phyloP scores from a whole-genome alignment of 768 basidiomycete genomes.

The Coprinopsis cinerea region DNA sequence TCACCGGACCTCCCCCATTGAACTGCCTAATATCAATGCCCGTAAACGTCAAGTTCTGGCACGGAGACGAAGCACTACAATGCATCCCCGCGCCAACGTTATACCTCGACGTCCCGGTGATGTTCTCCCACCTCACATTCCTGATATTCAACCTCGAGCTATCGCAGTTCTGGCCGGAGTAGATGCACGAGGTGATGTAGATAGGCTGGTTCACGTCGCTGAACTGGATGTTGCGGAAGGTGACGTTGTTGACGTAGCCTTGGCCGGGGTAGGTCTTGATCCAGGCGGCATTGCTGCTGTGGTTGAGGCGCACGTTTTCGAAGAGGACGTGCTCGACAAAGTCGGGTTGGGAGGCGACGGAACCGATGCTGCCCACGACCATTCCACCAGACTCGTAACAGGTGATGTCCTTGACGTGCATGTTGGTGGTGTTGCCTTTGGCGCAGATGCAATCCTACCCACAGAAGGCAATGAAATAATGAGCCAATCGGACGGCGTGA shows the following conservation, averaged over 20 bases:
- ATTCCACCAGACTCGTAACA: constrained; percentile 12
- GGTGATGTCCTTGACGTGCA: constrained; percentile 9
- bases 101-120: constrained; percentile 10
- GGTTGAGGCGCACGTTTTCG: constrained; percentile 7
- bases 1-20: constrained; percentile 11
- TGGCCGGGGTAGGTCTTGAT: constrained; percentile 10
- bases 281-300: constrained; percentile 12
- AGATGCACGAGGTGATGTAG: constrained; percentile 10
- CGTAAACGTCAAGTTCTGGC: constrained; percentile 13
- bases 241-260: constrained; percentile 10
- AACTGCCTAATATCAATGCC: constrained; percentile 12
- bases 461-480: neutral
- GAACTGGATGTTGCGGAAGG: constrained; percentile 11
- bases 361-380: constrained; percentile 8
- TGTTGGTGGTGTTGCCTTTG: constrained; percentile 11
- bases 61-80: constrained; percentile 10
- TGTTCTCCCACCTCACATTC: constrained; percentile 12
- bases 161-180: constrained; percentile 9
- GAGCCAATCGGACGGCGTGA: neutral
- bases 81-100: constrained; percentile 12
- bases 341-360: neutral
- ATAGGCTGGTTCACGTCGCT: constrained; percentile 12
- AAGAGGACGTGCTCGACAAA: constrained; percentile 3
- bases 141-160: constrained; percentile 1
- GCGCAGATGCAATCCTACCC: constrained; percentile 11